Conservation (phyloP, 225 moss, liverwort and hornwort genomes). For the Marchantia polymorpha region DNA sequence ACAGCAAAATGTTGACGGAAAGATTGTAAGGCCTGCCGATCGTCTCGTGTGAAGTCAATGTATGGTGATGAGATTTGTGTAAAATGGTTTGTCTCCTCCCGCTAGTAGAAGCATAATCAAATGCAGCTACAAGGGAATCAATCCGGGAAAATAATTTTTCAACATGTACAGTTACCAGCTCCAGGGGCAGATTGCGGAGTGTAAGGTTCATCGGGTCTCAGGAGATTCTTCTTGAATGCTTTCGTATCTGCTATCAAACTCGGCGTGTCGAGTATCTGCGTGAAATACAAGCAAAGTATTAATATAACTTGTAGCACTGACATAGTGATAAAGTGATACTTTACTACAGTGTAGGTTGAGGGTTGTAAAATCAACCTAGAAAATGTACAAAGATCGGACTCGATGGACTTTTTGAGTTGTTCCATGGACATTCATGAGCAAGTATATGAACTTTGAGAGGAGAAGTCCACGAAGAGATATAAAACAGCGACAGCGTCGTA, state of each 20-base stretch:
- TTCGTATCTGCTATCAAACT: conserved; percentile 67
- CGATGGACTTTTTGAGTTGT: no score
- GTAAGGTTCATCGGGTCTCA: conserved; percentile 57
- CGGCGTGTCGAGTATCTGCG: conserved; percentile 82
- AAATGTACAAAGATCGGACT: no score
- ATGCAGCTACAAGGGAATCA: neutral
- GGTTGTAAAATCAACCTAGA: no score
- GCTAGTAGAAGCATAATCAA: neutral
- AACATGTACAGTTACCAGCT: conserved; percentile 42
- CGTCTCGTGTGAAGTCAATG: neutral
- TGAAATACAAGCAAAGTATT: neutral
- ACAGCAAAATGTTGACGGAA: conserved; percentile 5
- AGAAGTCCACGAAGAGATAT: no score
- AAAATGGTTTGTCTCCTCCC: neutral
- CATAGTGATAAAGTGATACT: no score
- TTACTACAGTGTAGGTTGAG: no score
- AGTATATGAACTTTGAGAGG: no score
- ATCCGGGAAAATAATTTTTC: neutral
- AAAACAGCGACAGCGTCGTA: no score
- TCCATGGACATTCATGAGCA: no score
- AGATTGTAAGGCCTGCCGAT: neutral
- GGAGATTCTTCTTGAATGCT: conserved; percentile 54
- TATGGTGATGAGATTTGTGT: neutral
- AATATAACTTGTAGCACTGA: no score
- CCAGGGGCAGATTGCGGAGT: conserved; percentile 27